Base-by-base conservation (phyloP, 2,329 filamentous ascomycete species). In the Talaromyces sp. region DNA sequence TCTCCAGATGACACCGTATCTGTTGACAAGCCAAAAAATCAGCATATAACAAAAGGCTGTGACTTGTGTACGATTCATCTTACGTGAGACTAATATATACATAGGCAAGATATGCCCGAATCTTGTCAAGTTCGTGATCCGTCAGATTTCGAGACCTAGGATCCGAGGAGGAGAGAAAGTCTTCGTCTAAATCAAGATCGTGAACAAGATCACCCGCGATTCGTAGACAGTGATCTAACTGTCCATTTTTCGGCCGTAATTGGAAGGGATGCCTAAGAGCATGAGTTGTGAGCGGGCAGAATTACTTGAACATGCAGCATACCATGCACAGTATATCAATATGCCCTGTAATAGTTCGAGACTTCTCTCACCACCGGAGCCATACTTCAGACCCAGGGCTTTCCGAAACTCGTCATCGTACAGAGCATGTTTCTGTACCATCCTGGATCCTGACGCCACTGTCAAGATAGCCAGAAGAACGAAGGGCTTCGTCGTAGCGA, bases 401-500 rank as follows among this genome's bases (percentile, higher is more conserved):
- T 64, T 64, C 22, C 62, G 62, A 35, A 64, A 64, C 62, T 64
- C 62, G 35, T 64, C 62, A 59, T 64, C 62, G n/a, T 64, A 64
- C 52, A 64, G 50, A 11, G 62, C 54, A 35, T 64, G 62, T 58
- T 64, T 64, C 22, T 64, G 62, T 54, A 64, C 62, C 62, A 64
- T 64, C 41, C 17, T 64, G 3, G 62, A 52, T 52, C 62, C 62
- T 17, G 62, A 64, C 6, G 62, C 62, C 19, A 64, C 62, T 19
- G 62, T 64, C 33, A 64, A 50, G 27, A 64, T 64, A 7, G 62
- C n/a, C 22, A 64, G 54, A 15, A 64, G 54, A 58, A 41, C 22
- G 15, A 64, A 64, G 19, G 62, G 62, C 19, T 50, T 64, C 22
- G 43, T 59, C 13, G 54, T 33, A 59, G 62, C 31, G 31, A 64